A percentile compares a stretch with the other conserved stretches of the same genome.
Conservation (phyloP, 164 flowering plant genomes). For the Euptelea pleiosperma region DNA sequence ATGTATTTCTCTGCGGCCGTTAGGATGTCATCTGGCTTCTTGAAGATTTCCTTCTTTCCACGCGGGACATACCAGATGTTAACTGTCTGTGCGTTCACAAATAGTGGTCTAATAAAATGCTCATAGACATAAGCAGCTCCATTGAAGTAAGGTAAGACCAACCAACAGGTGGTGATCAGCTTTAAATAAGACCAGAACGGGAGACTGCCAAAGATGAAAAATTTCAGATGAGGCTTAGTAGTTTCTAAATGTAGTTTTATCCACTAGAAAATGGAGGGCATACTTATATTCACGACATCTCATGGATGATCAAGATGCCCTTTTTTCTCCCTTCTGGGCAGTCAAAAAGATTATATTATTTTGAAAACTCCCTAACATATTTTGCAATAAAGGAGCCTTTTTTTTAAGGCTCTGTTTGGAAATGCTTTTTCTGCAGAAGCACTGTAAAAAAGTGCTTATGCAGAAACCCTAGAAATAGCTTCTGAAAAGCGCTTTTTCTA, state of each 20-base stretch:
- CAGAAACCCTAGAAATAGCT: no score
- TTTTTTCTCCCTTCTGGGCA: no score
- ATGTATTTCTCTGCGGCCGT: conserved; percentile 70
- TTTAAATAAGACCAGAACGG: conserved; percentile 67
- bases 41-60: conserved; percentile 53
- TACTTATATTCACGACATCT: no score
- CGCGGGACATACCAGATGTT: conserved; percentile 57
- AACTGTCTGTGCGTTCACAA: conserved; percentile 42
- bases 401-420: no score
- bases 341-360: no score
- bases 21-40: conserved; percentile 53
- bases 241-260: background rate
- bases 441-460: no score
- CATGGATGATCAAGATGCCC: no score
- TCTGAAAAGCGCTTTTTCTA: no score
- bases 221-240: background rate
- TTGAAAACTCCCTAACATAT: no score
- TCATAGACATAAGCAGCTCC: conserved; percentile 76
- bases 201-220: conserved; percentile 33
- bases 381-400: no score
- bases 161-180: conserved; percentile 60
- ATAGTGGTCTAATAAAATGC: conserved; percentile 60
- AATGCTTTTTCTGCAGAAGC: no score
- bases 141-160: conserved; percentile 73
- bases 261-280: no score